phyloP scores from a whole-genome alignment of 805 yeast species.

The Candida chauliodis region DNA sequence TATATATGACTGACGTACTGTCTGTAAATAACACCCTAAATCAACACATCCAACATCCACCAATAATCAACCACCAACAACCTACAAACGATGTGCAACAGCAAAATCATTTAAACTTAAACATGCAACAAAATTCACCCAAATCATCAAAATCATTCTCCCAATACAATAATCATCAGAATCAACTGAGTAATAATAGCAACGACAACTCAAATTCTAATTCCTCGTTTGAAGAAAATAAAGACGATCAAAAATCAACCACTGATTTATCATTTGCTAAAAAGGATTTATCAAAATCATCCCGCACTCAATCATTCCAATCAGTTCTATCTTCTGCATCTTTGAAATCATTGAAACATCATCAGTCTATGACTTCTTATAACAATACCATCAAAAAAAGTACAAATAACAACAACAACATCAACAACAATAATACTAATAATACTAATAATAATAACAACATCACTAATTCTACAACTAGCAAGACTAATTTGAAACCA shows the following conservation, averaged over 20 bases:
- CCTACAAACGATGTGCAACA: neutral
- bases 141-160: neutral
- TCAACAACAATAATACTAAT: slow-evolving; percentile 6
- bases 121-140: neutral
- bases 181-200: slow-evolving; percentile 1
- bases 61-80: slow-evolving; percentile 3
- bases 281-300: slow-evolving; percentile 30
- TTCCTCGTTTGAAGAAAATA: slow-evolving; percentile 3
- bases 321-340: slow-evolving; percentile 44
- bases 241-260: slow-evolving; percentile 2
- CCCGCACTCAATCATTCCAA: slow-evolving; percentile 41
- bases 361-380: slow-evolving; percentile 14
- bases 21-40: neutral
- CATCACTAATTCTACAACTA: slow-evolving; percentile 6
- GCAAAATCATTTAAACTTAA: neutral
- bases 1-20: slow-evolving; percentile 3
- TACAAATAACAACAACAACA: slow-evolving; percentile 8
- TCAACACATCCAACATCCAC: neutral
- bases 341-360: slow-evolving; percentile 33
- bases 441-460: slow-evolving; percentile 8
- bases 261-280: slow-evolving; percentile 31
- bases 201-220: slow-evolving; percentile 1
- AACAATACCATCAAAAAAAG: slow-evolving; percentile 7
- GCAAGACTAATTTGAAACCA: slow-evolving; percentile 4
- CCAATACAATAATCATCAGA: neutral